These are phyloP conservation scores for Globisporangium spiculum DNA, from an alignment of 352 stramenopile species.

Conservation along the genomic window DNA sequence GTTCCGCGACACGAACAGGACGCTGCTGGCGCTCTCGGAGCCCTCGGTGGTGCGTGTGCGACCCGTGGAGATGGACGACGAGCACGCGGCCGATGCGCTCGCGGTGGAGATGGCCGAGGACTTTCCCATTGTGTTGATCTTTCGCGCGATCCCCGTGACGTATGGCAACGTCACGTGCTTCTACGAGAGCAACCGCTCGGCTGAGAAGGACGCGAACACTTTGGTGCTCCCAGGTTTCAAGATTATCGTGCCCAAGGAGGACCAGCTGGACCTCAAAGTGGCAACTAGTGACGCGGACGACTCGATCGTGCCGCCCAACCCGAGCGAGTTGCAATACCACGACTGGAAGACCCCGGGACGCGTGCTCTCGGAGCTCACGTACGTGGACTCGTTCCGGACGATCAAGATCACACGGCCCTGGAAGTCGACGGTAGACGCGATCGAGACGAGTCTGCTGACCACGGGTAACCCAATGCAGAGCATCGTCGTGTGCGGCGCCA, in stretches of 20 bases:
- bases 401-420: conserved; percentile 65
- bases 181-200: conserved; percentile 42
- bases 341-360: conserved; percentile 51
- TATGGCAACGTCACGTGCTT: conserved; percentile 77
- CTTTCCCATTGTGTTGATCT: conserved; percentile 72
- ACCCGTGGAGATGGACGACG: conserved; percentile 56
- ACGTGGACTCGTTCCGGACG: conserved; percentile 57
- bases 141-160: conserved; percentile 59
- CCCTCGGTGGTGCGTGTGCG: conserved; percentile 15
- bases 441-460: conserved; percentile 38
- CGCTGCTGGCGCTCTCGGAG: conserved; percentile 47
- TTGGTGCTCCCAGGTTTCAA: conserved; percentile 81
- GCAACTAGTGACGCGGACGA: background rate
- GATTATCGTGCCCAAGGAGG: conserved; percentile 61
- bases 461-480: conserved; percentile 27
- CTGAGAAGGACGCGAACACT: conserved; percentile 16
- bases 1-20: conserved; percentile 42
- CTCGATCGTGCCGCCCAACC: background rate
- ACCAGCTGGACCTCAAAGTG: conserved; percentile 24
- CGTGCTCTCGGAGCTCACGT: conserved; percentile 50
- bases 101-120: conserved; percentile 53
- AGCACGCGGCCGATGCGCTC: conserved; percentile 65
- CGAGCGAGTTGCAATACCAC: conserved; percentile 22
- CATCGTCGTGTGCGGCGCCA: conserved; percentile 92
- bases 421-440: conserved; percentile 37